Evolutionary conservation across 2,329 filamentous ascomycete genomes (phyloP), one percentile per base, ranked within the genome.

Genomic region (Exophiala spinifera): DNA sequence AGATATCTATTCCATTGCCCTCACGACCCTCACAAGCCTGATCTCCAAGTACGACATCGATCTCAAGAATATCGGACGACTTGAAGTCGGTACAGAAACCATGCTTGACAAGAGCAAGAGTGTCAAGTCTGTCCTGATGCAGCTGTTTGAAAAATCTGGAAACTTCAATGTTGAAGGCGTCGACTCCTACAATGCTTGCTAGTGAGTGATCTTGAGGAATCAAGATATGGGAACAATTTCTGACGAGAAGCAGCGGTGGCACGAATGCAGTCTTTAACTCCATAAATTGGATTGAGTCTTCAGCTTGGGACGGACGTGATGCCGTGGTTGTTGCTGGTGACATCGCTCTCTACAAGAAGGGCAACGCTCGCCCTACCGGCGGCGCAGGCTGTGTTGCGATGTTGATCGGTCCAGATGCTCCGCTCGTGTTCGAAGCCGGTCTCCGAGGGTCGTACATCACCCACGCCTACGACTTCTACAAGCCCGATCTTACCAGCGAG

Each of bases 91-190:
- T 67, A 92, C 88, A 51, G 88, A 92, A 80, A 92, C 88, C 61
- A 78, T 92, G 53, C 78, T 92, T 68, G 88, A 92, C 81, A 92
- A 92, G 79, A 91, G 88, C 70, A 92, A 92, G 81, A 91, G 88
- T 43, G 88, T 91, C 77, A 92, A 92, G 82, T 87, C 87, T 25
- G 87, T 92, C 59, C 77, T 92, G 62, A 92, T 92, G 88, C 88
- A 91, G 78, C 80, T 92, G 43, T 91, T 92, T 66, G 82, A 85
- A 68, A 69, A 75, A 31, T 71, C 71, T 48, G 86, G 88, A 65
- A 92, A 92, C 78, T 87, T 84, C 76, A 91, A 88, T 76, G 78
- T 92, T 57, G 88, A 92, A 77, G 88, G 88, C 72, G 81, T 91
- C 48, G 88, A 92, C 74, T 90, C 85, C 53, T 74, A 91, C 72